Conservation (phyloP, 2,329 filamentous ascomycete genomes). For the Lecanicillium sp. region DNA sequence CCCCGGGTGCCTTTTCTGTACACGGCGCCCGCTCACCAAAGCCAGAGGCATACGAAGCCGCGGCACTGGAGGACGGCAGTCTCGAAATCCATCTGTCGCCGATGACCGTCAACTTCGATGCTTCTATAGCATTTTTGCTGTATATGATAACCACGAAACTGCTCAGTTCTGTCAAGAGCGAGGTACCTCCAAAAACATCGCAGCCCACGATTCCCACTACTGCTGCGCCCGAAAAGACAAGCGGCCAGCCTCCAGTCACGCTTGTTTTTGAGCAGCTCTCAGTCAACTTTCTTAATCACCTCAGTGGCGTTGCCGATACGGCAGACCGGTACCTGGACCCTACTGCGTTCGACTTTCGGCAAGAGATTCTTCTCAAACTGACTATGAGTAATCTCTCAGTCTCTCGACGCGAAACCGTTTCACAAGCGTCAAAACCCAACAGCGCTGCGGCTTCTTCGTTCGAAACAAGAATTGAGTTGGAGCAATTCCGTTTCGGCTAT, state of each 20-base stretch:
- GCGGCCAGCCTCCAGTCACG: constrained; percentile 26
- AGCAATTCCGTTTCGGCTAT: constrained; percentile 58
- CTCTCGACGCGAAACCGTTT: neutral
- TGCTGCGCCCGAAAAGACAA: constrained; percentile 23
- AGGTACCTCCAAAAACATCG: constrained; percentile 9
- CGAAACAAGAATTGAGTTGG: constrained; percentile 40
- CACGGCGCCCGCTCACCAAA: constrained; percentile 21
- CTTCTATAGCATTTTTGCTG: constrained; percentile 50
- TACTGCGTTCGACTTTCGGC: constrained; percentile 32
- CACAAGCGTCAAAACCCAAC: neutral
- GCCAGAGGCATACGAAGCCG: neutral
- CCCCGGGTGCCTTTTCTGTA: constrained; percentile 58
- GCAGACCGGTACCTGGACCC: constrained; percentile 40
- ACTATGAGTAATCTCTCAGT: constrained; percentile 8
- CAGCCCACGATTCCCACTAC: neutral
- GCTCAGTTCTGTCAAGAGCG: constrained; percentile 36
- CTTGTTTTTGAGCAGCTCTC: constrained; percentile 44
- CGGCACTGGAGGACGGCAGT: constrained; percentile 23
- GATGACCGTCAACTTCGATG: constrained; percentile 47
- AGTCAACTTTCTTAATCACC: constrained; percentile 49
- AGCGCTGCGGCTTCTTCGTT: neutral
- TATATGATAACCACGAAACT: constrained; percentile 46
- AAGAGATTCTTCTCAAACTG: constrained; percentile 19
- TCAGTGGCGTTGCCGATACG: constrained; percentile 47
- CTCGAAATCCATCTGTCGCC: constrained; percentile 49